Evolutionary conservation across 2,329 filamentous ascomycete species (phyloP), one percentile per base, ranked within the genome.

Genomic region (Aplosporella prunicola): DNA sequence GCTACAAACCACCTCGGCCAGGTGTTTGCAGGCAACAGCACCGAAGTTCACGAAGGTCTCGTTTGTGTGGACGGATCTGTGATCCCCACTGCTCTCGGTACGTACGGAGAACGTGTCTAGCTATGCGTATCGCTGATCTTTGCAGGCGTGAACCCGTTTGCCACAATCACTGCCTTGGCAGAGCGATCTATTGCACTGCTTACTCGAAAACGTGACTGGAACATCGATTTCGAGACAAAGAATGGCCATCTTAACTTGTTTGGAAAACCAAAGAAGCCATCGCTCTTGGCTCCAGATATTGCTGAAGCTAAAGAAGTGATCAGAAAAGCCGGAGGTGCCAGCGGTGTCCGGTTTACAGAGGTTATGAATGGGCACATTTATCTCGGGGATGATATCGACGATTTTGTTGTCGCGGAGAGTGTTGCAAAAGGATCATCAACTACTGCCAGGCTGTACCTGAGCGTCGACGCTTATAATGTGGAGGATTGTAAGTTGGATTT

Each of bases 101-200:
- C 42, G 40, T 4, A 11, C 2, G 6, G 8, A 4, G 3, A n/a
- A 4, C n/a, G n/a, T 23, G 2, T 18, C 8, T 10, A 20, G 20
- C 18, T 17, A 6, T 1, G 11, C 28, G 2, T 11, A n/a, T 16
- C 9, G 17, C 35, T 45, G 22, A 39, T 33, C 13, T 7, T 8
- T 15, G 5, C n/a, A 51, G 44, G 50, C 1, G 74, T 76, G 3
- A 83, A 83, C 48, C 78, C 79, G 0, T 69, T 80, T 35, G 79
- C 78, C 2, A 83, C 78, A 1, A 82, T 82, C 45, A 71, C 77
- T 0, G 78, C 79, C 3, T 66, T 84, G 14, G 77, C 79, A 0
- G 79, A 82, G 56, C 64, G 79, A 8, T 72, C 72, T 0, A 67
- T 81, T 5, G 69, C 74, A 35, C 51, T 64, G 5, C 70, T 71